Evolutionary conservation across 1,284 basidiomycete genomes (phyloP).

Genomic region (Boletus sp.): DNA sequence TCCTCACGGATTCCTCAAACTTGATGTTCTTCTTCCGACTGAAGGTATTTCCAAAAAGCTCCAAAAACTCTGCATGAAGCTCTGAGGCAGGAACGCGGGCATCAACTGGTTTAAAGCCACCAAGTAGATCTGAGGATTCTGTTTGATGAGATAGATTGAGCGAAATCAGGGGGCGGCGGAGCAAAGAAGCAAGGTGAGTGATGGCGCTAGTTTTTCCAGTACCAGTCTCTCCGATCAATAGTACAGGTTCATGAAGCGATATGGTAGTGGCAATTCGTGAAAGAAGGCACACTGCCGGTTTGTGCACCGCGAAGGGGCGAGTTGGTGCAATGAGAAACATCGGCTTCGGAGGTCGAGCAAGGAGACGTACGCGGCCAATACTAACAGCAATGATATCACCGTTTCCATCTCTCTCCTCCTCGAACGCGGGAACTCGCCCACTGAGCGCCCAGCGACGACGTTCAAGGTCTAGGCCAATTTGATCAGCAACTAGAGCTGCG

Average conservation of each 20-base stretch:
- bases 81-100: conserved; percentile 74
- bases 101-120: conserved; percentile 96
- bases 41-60: conserved; percentile 87
- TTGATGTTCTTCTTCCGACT: conserved; percentile 88
- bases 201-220: conserved; percentile 97
- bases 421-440: conserved; percentile 66
- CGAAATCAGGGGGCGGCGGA: conserved; percentile 78
- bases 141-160: conserved; percentile 98
- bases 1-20: conserved; percentile 83
- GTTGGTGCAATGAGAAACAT: conserved; percentile 35
- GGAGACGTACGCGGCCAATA: conserved; percentile 57
- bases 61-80: conserved; percentile 77
- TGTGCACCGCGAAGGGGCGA: conserved; percentile 87
- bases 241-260: conserved; percentile 76
- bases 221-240: conserved; percentile 97
- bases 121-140: conserved; percentile 91
- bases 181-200: conserved; percentile 82
- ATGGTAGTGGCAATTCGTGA: conserved; percentile 81
- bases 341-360: conserved; percentile 41
- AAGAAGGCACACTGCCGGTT: conserved; percentile 79
- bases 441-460: conserved; percentile 54
- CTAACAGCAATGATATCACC: conserved; percentile 54
- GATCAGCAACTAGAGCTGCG: conserved; percentile 54
- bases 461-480: conserved; percentile 67
- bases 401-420: conserved; percentile 65